Evolutionary conservation across 2,329 filamentous ascomycete species (phyloP), one percentile per base, ranked within the genome.

Genomic region (Colletotrichum acutatum): DNA sequence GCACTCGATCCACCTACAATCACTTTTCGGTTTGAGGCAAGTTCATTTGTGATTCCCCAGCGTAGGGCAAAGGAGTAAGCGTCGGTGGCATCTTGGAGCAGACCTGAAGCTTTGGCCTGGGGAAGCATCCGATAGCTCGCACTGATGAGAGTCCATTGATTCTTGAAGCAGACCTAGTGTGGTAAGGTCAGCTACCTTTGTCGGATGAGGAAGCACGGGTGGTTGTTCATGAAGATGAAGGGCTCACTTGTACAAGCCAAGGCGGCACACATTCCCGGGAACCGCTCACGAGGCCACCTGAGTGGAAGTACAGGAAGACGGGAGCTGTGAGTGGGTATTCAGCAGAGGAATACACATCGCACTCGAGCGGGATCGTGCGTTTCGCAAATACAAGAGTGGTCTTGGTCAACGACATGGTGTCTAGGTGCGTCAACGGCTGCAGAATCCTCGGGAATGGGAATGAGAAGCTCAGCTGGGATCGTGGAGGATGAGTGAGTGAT

Each of bases 261-360:
- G 82, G 82, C 1, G 81, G 79, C 12, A 84, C 76, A 7, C 75
- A 76, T 26, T 76, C 77, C 11, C 79, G 78, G 14, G 78, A 77
- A 63, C 80, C 82, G n/a, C 76, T 77, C 14, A 80, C 77, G 6
- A 83, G 77, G 0, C 81, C 81, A 19, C 82, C 82, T 0, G 81
- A 77, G 37, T 84, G 82, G 69, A 83, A 84, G 75, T 81, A 84
- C 22, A 83, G 75, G 32, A 83, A 77, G n/a, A 81, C 78, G 5
- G 80, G 80, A 1, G 74, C 68, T 57, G 75, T 68, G 24, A 73
- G 30, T 2, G 78, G 74, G 30, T 77, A 78, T 73, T 77, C 75
- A 5, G 63, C 62, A 16, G 74, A 73, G 9, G 78, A 74, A 74
- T 82, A 83, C 42, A 83, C 74, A 75, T 82, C 82, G 75, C 82